These are phyloP conservation scores for Mortierella hygrophila DNA, from an alignment of 192 early-diverging fungal genomes.

Conservation along the genomic window DNA sequence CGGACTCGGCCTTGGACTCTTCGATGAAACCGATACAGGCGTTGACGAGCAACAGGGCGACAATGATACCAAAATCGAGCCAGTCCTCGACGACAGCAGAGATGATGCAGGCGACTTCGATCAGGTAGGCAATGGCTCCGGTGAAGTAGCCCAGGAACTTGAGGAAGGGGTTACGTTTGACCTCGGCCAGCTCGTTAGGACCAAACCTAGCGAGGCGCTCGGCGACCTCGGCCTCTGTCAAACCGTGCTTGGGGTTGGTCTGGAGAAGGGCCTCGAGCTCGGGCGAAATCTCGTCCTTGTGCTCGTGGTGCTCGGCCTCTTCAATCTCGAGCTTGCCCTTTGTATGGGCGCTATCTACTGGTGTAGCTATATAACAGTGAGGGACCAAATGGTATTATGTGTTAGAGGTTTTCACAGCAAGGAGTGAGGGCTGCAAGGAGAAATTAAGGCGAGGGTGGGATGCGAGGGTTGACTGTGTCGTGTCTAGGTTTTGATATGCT, in stretches of 20 bases:
- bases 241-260: conserved; percentile 83
- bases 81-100: conserved; percentile 75
- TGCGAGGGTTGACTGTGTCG: not conserved
- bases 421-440: not conserved
- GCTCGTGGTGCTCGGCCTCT: conserved; percentile 80
- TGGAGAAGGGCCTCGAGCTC: conserved; percentile 87
- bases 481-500: no score
- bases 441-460: not conserved
- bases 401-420: not conserved
- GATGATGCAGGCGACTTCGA: conserved; percentile 90
- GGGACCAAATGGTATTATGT: no score
- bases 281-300: conserved; percentile 82
- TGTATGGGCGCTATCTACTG: conserved; percentile 9
- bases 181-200: conserved; percentile 85
- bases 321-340: conserved; percentile 68
- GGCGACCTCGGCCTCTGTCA: conserved; percentile 81
- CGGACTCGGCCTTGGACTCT: conserved; percentile 93
- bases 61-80: conserved; percentile 88
- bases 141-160: conserved; percentile 91
- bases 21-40: conserved; percentile 95
- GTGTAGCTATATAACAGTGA: not conserved
- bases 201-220: conserved; percentile 83
- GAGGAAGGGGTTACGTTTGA: conserved; percentile 85
- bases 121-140: conserved; percentile 91
- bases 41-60: conserved; percentile 85